phyloP scores from a whole-genome alignment of 2,329 filamentous ascomycete genomes.

The Colletotrichum agaves region DNA sequence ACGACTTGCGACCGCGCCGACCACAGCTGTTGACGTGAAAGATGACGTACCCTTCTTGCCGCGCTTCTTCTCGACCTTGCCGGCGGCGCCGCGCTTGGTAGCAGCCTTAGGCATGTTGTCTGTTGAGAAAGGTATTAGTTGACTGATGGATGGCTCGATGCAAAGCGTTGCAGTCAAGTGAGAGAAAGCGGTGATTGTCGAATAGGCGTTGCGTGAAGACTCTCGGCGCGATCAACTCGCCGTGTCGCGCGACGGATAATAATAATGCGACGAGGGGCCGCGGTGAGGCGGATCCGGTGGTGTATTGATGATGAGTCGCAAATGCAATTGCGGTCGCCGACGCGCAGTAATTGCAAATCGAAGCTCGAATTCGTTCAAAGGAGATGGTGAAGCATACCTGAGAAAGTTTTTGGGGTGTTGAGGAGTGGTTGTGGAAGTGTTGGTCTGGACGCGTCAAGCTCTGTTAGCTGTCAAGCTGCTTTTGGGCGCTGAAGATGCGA shows the following conservation, averaged over 20 bases:
- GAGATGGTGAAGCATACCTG: slow-evolving; percentile 50
- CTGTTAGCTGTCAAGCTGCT: slow-evolving; percentile 41
- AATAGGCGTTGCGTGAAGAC: neutral
- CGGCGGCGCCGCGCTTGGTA: slow-evolving; percentile 61
- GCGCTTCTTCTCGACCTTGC: slow-evolving; percentile 66
- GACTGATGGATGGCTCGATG: neutral
- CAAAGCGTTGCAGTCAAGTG: neutral
- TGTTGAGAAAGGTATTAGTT: slow-evolving; percentile 43
- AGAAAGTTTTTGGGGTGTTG: slow-evolving; percentile 39
- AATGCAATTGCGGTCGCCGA: slow-evolving; percentile 52
- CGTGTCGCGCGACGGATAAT: neutral
- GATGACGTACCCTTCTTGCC: slow-evolving; percentile 67
- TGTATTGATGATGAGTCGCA: slow-evolving; percentile 44
- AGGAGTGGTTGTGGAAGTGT: slow-evolving; percentile 43
- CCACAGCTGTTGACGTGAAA: neutral
- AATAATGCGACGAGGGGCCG: neutral
- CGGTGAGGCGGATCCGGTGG: slow-evolving; percentile 39
- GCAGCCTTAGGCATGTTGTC: slow-evolving; percentile 69
- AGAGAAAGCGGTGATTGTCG: neutral
- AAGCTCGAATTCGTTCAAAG: slow-evolving; percentile 48
- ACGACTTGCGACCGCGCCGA: no score
- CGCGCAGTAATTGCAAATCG: slow-evolving; percentile 46
- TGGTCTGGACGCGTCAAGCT: slow-evolving; percentile 45
- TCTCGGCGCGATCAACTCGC: neutral
- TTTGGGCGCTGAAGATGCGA: slow-evolving; percentile 31